These are phyloP conservation scores for Aeschynomene evenia DNA, from an alignment of 306 rosid species.

Conservation along the genomic window DNA sequence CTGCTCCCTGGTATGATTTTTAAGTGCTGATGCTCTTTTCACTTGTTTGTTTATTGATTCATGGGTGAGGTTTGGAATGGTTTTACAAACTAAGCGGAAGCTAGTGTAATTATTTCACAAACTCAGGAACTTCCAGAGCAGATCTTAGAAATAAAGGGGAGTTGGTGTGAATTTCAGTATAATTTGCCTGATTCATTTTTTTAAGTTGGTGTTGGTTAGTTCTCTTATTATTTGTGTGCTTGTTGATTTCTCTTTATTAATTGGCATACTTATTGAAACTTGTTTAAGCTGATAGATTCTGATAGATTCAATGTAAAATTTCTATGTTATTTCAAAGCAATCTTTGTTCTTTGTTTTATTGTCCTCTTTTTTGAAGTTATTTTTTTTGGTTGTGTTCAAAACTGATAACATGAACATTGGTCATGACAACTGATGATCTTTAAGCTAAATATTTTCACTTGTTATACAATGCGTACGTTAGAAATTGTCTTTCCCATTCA, in stretches of 20 bases:
- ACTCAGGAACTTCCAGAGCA: too few species aligned
- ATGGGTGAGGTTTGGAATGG: too few species aligned
- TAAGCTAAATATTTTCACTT: neutral
- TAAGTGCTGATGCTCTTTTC: neutral
- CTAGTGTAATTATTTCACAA: too few species aligned
- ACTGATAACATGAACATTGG: neutral
- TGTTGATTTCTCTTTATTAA: constrained; percentile 1
- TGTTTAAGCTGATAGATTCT: neutral
- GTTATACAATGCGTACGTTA: neutral
- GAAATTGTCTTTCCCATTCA: neutral
- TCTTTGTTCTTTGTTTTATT: neutral
- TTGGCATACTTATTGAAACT: neutral
- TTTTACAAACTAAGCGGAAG: too few species aligned
- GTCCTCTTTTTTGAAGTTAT: neutral
- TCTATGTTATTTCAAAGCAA: neutral
- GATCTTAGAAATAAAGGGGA: too few species aligned
- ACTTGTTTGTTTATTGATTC: neutral
- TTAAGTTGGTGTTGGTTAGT: neutral
- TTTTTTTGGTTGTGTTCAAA: neutral
- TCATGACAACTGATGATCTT: neutral
- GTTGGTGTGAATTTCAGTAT: too few species aligned
- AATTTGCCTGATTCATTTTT: too few species aligned
- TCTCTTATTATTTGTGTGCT: neutral
- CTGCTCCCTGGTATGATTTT: constrained; percentile 67
- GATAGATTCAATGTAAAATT: neutral